phyloP scores from a whole-genome alignment of 176 grass and related monocot genomes.

The Elaeis guineensis region DNA sequence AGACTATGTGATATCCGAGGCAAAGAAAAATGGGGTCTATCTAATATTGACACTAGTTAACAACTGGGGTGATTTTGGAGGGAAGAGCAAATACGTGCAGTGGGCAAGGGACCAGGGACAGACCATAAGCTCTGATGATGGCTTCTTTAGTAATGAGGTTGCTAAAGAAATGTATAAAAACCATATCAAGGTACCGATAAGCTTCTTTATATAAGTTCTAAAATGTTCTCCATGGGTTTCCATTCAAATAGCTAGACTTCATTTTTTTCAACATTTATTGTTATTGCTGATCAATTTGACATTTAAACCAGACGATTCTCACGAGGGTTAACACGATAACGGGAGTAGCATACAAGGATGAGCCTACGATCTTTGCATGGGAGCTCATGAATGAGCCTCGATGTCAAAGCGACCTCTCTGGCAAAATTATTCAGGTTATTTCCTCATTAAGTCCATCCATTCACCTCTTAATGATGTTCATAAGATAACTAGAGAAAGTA shows the following conservation, averaged over 20 bases:
- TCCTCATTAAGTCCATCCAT: too few relatives aligned
- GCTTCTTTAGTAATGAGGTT: constrained; percentile 38
- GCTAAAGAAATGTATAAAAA: constrained; percentile 61
- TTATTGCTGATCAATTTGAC: too few relatives aligned
- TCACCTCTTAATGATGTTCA: too few relatives aligned
- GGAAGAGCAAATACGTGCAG: constrained; percentile 68
- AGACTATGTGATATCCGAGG: constrained; percentile 58
- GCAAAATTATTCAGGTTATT: constrained; percentile 40
- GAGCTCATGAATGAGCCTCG: constrained; percentile 84
- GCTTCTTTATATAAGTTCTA: too few relatives aligned
- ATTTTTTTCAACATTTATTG: too few relatives aligned
- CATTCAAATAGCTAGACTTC: too few relatives aligned
- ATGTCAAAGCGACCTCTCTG: constrained; percentile 62
- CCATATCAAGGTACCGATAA: constrained; percentile 33
- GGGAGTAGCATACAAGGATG: constrained; percentile 61
- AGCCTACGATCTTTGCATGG: constrained; percentile 71
- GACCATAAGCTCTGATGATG: constrained; percentile 39
- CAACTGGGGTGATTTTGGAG: constrained; percentile 71
- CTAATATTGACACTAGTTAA: constrained; percentile 64
- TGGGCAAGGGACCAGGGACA: constrained; percentile 59
- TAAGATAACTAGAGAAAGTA: too few relatives aligned
- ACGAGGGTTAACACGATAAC: constrained; percentile 53
- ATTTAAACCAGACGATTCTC: constrained; percentile 30
- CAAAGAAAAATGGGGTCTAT: constrained; percentile 44
- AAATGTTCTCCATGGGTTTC: too few relatives aligned